Evolutionary conservation across 495 filamentous ascomycete species (phyloP), one percentile per base, ranked within the genome.

Genomic region (Poronia punctata): DNA sequence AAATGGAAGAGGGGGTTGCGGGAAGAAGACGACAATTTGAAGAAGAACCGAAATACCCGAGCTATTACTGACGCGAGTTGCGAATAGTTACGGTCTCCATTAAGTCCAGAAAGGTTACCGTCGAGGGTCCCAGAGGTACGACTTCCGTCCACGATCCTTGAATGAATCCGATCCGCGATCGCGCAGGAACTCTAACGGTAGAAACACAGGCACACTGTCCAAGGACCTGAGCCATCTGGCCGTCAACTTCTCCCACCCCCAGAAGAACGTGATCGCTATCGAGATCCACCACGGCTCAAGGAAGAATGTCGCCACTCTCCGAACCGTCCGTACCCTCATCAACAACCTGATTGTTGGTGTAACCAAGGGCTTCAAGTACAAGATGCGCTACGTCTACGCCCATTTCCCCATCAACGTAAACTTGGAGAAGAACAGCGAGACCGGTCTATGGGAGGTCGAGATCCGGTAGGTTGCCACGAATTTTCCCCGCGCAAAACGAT

Each of bases 371-470:
- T 98, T 84, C 85, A 90, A 90, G 75, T 98, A 98, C 84, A 98
- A 97, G 84, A 97, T 98, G 92, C 86, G 92, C 53, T 98, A 98
- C 72, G 92, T 98, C 72, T 98, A 98, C 68, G 92, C 92, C 57
- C 92, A 98, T 80, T 98, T 98, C 66, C 92, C 92, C 65, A 98
- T 98, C 86, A 98, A 97, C 78, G 92, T 98, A 67, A 97, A 97
- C 76, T 70, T 98, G 52, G 88, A 97, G 46, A 89, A 93, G 83
- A 92, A 93, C 78, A 65, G 66, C 54, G 89, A 97, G 75, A 92
- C 87, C 50, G 89, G 84, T 39, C 65, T 78, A 50, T 82, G 60
- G 60, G 85, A 95, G 68, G 83, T 98, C 67, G 93, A 98, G 80
- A 97, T 98, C 71, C 80, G 90, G 88, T 93, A 83, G 60, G 86